A percentile compares a stretch with the other conserved stretches of the same genome.
Conservation (phyloP, 2,329 filamentous ascomycete species). For the Xylariales sp. region DNA sequence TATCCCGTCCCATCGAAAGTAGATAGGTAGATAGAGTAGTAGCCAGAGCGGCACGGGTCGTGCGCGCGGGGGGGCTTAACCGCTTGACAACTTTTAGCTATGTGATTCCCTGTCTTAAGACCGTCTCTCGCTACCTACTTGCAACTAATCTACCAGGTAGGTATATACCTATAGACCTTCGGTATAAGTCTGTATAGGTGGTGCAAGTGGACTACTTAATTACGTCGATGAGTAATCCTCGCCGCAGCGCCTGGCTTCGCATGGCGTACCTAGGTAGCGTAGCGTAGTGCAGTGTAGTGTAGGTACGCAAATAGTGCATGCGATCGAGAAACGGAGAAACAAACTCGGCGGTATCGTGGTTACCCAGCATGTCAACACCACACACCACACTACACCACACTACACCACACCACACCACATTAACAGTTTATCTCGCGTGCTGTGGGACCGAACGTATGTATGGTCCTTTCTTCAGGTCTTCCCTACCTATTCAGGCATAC, state of each 20-base stretch:
- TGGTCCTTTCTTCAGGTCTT: conserved; percentile 15
- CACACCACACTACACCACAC: neutral
- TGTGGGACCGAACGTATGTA: conserved; percentile 22
- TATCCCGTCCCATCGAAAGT: too few species aligned
- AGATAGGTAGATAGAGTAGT: neutral
- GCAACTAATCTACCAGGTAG: neutral
- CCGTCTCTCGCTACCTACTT: neutral
- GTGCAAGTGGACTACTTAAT: neutral
- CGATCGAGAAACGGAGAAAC: neutral
- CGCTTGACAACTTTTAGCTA: conserved; percentile 10
- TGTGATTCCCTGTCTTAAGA: conserved; percentile 20
- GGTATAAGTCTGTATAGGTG: neutral
- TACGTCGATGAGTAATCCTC: conserved; percentile 1
- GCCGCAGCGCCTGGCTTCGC: too few species aligned
- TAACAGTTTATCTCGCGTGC: conserved; percentile 17
- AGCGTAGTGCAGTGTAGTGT: neutral
- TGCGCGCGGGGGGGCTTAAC: conserved; percentile 16
- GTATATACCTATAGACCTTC: neutral
- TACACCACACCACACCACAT: too few species aligned
- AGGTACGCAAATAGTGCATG: too few species aligned
- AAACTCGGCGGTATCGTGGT: conserved; percentile 1
- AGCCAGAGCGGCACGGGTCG: conserved; percentile 17
- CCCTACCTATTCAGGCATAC: conserved; percentile 6
- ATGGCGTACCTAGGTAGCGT: neutral
- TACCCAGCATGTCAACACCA: conserved; percentile 10